Conservation (phyloP, 257 asterid genomes). For the Osmanthus fragrans region DNA sequence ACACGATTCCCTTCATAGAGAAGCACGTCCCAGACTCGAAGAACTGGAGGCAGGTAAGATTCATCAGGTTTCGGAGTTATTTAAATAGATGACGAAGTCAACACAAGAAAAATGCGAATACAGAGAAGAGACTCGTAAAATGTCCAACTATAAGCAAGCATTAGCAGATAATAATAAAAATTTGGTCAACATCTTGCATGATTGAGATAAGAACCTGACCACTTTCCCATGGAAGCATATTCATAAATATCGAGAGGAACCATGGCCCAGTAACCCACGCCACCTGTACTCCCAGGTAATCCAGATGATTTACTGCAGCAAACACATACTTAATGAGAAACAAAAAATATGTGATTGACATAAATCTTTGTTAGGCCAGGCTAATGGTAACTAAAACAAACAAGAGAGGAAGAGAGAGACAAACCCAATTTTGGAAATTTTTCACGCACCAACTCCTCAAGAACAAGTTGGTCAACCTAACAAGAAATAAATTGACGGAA, state of each 20-base stretch:
- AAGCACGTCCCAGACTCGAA: constrained; percentile 94
- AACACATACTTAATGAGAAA: constrained; percentile 32
- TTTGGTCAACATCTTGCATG: constrained; percentile 1
- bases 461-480: constrained; percentile 97
- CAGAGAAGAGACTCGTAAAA: constrained; percentile 4
- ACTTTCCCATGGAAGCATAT: constrained; percentile 99
- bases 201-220: constrained; percentile 61
- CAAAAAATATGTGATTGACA: constrained; percentile 2
- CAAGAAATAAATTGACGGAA: constrained; percentile 25
- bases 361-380: constrained; percentile 7
- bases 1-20: constrained; percentile 91
- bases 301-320: constrained; percentile 84
- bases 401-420: constrained; percentile 27
- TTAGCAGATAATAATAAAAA: background rate
- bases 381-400: constrained; percentile 2
- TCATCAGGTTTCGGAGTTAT: constrained; percentile 17
- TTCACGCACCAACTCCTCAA: constrained; percentile 91
- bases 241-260: constrained; percentile 92
- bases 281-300: constrained; percentile 94
- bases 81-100: background rate
- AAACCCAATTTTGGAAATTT: constrained; percentile 80
- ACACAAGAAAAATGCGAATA: constrained; percentile 9
- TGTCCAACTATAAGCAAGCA: constrained; percentile 1
- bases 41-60: constrained; percentile 55
- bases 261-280: constrained; percentile 97